phyloP scores from a whole-genome alignment of 192 early-diverging fungal species.

The Entomortierella lignicola region DNA sequence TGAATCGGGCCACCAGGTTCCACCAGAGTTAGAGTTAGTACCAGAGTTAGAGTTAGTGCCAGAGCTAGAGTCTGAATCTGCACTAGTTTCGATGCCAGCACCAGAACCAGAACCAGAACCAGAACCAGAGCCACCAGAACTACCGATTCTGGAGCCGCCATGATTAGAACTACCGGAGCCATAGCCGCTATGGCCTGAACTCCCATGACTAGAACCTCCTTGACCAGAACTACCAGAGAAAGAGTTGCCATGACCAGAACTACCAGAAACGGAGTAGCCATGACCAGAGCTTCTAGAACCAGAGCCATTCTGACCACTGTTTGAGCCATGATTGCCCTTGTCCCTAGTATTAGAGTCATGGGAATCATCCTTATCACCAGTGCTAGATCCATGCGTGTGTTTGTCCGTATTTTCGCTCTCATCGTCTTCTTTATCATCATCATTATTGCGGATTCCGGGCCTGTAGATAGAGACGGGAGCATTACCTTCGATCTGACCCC shows the following conservation, averaged over 20 bases:
- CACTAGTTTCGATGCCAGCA: too few species aligned
- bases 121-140: conserved; percentile 1
- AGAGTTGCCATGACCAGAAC: conserved; percentile 6
- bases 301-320: neutral
- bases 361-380: neutral
- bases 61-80: conserved; percentile 6
- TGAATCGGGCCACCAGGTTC: conserved; percentile 5
- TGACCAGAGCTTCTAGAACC: too few species aligned
- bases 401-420: conserved; percentile 14
- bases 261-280: neutral
- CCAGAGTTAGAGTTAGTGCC: too few species aligned
- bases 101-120: conserved; percentile 7
- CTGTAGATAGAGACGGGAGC: conserved; percentile 36
- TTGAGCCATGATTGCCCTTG: neutral
- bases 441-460: conserved; percentile 15
- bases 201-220: conserved; percentile 12
- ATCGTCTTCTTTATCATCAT: conserved; percentile 25
- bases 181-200: conserved; percentile 1
- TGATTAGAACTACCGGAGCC: conserved; percentile 7
- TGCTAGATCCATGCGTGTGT: conserved; percentile 14
- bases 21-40: too few species aligned
- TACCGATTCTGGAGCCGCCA: conserved; percentile 8
- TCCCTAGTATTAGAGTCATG: conserved; percentile 8
- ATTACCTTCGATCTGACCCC: neutral
- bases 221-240: conserved; percentile 5